Base-by-base conservation (phyloP, 441 rosid genomes). In the Arabidopsis lyrata region DNA sequence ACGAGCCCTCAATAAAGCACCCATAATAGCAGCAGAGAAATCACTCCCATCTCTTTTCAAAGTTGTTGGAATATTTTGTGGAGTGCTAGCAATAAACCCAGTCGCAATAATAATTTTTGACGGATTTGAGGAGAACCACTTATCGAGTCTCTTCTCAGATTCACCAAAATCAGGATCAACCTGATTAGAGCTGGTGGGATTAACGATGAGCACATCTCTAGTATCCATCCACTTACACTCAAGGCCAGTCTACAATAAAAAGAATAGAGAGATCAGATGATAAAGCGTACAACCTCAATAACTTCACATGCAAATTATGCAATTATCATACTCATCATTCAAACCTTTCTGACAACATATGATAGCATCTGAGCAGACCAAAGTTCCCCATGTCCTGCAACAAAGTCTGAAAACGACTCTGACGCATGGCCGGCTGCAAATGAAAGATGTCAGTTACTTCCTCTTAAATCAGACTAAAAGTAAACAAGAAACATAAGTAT, bases 1-100 rank as follows among this genome's bases (percentile, higher is more conserved):
- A 54, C 66, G 73, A 71, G 98, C 92, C 78, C 86, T 88, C 68
- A 95, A 56, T 16, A 95, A 58, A 77, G 99, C 90, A 53, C 99
- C 97, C 88, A 95, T 89, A 77, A 95, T 92, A 50, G 99, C 97
- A 24, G 98, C 99, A 66, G 97, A 95, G 81, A 95, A 95, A 78
- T 95, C 99, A 81, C 98, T 95, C 72, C 99, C 99, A 83, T 95
- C 99, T 77, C 99, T 83, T 85, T 92, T 95, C 78, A 95, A 83
- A 70, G 99, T 95, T 68, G 98, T 95, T 62, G 98, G 99, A 79
- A 93, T 92, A 69, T 88, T 92, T 75, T 91, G 81, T 12, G 93
- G 92, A 14, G 99, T 92, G 78, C 96, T 95, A 76, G 99, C 98
- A 68, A 95, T 92, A 82, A 95, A 95, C 54, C 99, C 98, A 78